A percentile compares a stretch with the other conserved stretches of the same genome.
phyloP scores from a whole-genome alignment of 257 asterid genomes.

The Jaltomata sinuosa region DNA sequence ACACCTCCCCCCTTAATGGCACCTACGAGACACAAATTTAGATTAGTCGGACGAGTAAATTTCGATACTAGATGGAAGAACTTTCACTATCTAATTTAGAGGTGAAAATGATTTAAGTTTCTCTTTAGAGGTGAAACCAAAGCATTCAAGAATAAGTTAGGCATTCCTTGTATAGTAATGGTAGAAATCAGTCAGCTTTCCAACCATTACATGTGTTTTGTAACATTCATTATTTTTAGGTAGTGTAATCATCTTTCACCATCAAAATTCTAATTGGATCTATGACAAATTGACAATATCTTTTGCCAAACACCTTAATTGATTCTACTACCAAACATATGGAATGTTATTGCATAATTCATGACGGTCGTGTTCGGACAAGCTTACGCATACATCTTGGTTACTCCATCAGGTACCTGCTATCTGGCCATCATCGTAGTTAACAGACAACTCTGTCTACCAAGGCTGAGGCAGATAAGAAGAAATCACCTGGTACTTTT shows the following conservation, averaged over 20 bases:
- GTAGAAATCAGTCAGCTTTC: not conserved
- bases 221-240: not conserved
- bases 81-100: not conserved
- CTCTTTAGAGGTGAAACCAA: not conserved
- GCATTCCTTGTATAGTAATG: not conserved
- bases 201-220: not conserved
- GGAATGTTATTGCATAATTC: not conserved
- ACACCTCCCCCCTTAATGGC: not conserved
- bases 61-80: not conserved
- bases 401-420: not conserved
- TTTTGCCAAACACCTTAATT: not conserved
- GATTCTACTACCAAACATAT: not conserved
- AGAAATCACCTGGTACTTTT: too few species aligned
- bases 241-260: not conserved
- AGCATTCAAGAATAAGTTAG: not conserved
- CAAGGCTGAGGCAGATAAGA: too few species aligned
- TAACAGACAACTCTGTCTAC: not conserved
- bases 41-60: not conserved
- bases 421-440: accelerated
- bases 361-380: not conserved
- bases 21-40: not conserved
- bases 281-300: not conserved
- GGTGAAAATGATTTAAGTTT: not conserved
- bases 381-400: accelerated
- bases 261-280: not conserved